These are phyloP conservation scores for Debaryomycetaceae sp. DNA, from an alignment of 1,139 yeast genomes.

Conservation along the genomic window DNA sequence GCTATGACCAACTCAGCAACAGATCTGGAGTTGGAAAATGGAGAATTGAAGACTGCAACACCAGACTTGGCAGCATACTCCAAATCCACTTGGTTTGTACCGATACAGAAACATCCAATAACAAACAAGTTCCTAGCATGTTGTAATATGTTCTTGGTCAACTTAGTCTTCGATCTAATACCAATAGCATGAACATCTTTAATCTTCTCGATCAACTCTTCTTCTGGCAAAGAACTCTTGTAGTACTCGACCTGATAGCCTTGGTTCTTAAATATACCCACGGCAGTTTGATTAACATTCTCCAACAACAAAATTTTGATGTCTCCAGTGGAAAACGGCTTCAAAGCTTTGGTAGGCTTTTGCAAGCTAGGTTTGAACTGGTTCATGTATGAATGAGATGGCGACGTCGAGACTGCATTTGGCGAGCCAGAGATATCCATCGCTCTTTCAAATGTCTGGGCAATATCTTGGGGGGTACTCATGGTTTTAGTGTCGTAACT, in stretches of 20 bases:
- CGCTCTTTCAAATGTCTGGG: slow-evolving; percentile 54
- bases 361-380: slow-evolving; percentile 40
- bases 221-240: slow-evolving; percentile 88
- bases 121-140: slow-evolving; percentile 88
- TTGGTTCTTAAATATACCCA: slow-evolving; percentile 76
- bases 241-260: slow-evolving; percentile 97
- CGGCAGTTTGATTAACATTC: slow-evolving; percentile 90
- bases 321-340: slow-evolving; percentile 89
- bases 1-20: slow-evolving; percentile 98
- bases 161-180: slow-evolving; percentile 92
- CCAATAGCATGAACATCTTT: slow-evolving; percentile 95
- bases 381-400: slow-evolving; percentile 51
- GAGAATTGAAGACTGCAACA: slow-evolving; percentile 96
- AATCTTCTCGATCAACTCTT: slow-evolving; percentile 90
- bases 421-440: slow-evolving; percentile 52
- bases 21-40: slow-evolving; percentile 96
- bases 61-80: slow-evolving; percentile 91
- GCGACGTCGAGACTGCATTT: slow-evolving; percentile 77
- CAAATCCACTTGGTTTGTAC: slow-evolving; percentile 96
- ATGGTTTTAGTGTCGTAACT: slow-evolving; percentile 21
- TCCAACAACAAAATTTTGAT: slow-evolving; percentile 87
- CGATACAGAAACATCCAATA: slow-evolving; percentile 98
- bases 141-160: slow-evolving; percentile 72
- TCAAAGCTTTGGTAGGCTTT: slow-evolving; percentile 64
- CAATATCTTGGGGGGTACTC: slow-evolving; percentile 71